Conservation (phyloP, 1,284 basidiomycete species). For the Laetiporus sulphureus region DNA sequence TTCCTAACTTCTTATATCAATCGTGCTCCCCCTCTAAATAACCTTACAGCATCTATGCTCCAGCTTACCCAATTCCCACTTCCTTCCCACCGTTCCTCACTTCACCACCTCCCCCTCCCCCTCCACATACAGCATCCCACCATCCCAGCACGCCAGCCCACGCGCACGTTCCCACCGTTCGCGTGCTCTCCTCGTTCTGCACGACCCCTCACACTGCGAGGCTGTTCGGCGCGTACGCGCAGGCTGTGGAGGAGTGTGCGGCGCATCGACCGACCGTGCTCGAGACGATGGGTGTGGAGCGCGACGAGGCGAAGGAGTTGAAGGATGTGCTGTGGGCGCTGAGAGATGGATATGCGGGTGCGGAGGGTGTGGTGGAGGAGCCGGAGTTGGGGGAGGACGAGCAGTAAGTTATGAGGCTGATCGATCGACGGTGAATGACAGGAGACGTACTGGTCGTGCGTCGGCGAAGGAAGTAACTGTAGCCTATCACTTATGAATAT, state of each 20-base stretch:
- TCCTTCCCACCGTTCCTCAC: constrained; percentile 24
- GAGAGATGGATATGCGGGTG: constrained; percentile 24
- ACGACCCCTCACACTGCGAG: constrained; percentile 17
- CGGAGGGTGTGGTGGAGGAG: constrained; percentile 6
- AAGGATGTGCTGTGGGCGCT: constrained; percentile 26
- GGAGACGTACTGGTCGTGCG: too few species aligned
- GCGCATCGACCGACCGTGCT: constrained; percentile 24
- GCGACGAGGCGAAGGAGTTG: constrained; percentile 27
- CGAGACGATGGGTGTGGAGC: constrained; percentile 22
- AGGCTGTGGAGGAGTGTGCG: constrained; percentile 21
- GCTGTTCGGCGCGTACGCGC: constrained; percentile 23
- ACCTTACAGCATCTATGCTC: constrained; percentile 21
- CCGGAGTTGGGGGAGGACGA: constrained; percentile 17
- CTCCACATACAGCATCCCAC: constrained; percentile 15
- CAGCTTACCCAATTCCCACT: constrained; percentile 21
- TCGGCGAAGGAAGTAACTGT: too few species aligned
- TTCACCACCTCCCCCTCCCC: constrained; percentile 13
- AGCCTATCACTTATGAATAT: too few species aligned
- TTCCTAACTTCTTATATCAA: background rate
- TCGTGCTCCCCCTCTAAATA: background rate
- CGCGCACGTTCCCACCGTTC: constrained; percentile 1
- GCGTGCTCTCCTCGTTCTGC: constrained; percentile 20
- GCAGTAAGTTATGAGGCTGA: constrained; percentile 9
- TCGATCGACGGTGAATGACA: too few species aligned
- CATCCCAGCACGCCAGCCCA: constrained; percentile 6